A percentile compares a stretch with the other conserved stretches of the same genome.
These are phyloP conservation scores for Poa pratensis DNA, from an alignment of 176 grass and related monocot genomes.

Conservation along the genomic window DNA sequence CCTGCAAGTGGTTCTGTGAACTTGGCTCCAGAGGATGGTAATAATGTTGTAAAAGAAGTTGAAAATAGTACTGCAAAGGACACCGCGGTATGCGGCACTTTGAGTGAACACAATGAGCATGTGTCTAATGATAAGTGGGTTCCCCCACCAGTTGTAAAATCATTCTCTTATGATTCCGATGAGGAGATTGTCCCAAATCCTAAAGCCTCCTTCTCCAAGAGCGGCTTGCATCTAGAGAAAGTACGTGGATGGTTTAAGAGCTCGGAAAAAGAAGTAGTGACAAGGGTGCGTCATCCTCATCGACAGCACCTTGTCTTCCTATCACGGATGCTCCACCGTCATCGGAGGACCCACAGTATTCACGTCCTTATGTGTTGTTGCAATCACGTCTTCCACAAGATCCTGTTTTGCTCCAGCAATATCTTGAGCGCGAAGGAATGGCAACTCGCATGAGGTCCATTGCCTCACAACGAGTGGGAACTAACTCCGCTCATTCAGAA, in stretches of 20 bases:
- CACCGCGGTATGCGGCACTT: background rate
- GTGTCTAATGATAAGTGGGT: background rate
- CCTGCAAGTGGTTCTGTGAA: background rate
- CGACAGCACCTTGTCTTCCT: background rate
- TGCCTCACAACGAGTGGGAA: background rate
- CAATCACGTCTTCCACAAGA: background rate
- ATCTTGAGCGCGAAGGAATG: background rate
- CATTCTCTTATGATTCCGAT: background rate
- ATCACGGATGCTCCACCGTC: background rate
- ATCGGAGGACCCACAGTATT: background rate
- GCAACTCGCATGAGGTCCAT: background rate
- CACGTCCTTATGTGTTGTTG: background rate
- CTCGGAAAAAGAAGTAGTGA: background rate
- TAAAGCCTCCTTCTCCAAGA: background rate
- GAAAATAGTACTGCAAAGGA: background rate
- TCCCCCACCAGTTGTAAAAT: background rate
- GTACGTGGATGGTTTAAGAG: background rate
- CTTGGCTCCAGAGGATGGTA: too few species aligned
- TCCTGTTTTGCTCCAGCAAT: background rate
- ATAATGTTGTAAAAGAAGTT: background rate
- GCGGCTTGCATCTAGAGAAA: background rate
- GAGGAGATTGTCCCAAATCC: background rate
- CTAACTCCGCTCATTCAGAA: background rate
- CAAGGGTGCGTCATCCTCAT: background rate
- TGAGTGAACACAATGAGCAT: background rate